Base-by-base conservation (phyloP, 805 yeast genomes). In the Torulaspora gathmanii region DNA sequence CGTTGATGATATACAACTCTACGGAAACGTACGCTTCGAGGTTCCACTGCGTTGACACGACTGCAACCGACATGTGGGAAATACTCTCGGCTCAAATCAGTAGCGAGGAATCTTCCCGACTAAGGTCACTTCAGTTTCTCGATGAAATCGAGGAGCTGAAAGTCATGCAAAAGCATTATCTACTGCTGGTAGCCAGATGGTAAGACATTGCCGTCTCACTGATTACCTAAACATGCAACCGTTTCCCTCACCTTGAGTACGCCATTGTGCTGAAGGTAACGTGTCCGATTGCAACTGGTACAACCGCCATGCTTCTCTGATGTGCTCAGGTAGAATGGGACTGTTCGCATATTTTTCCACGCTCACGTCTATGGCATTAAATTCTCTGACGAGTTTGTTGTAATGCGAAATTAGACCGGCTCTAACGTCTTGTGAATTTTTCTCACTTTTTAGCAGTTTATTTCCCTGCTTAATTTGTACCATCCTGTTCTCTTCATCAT, bases 231-330 rank as follows among this genome's bases (percentile, higher is more conserved):
- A 86, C 73, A 85, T 64, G 61, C 74, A 62, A 0, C 91, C 91
- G 55, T 81, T 84, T 2, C 82, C 78, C 38, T 77, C 85, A 11
- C 87, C 87, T 58, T 83, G 86, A 6, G 73, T 64, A 46, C 90
- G 71, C 87, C 90, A 84, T 42, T 79, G 78, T 1, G 82, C 75
- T 8, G 71, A 70, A 5, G 85, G 79, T 1, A 80, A 74, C 3
- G 80, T 75, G 26, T 83, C 80, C 41, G 75, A 78, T 56, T 89
- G 95, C 34, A 74, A 51, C 52, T 78, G 79, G 53, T 82, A 84
- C 38, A 84, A 63, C 54, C 95, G 71, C 91, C 95, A 86, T 0
- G 96, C 96, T 56, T 88, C 95, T 40, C 95, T 68, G 23, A 90
- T 73, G 59, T 90, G 95, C 49, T 86, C 89, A 0, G 97, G 95